Conservation (phyloP, 177 flowering plant species). For the Vitis hybrid region DNA sequence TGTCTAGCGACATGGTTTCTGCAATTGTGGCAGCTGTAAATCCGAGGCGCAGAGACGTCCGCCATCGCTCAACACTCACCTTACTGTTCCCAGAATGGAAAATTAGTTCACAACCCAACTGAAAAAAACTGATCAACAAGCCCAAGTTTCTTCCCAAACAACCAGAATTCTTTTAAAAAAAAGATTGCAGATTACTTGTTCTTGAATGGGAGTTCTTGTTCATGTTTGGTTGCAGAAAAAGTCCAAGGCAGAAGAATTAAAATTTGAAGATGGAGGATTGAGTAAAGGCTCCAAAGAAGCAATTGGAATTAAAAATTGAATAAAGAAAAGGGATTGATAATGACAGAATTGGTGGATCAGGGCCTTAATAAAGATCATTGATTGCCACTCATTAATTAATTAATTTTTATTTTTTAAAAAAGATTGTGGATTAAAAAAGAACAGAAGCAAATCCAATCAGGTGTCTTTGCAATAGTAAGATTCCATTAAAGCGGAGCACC, state of each 20-base stretch:
- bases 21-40: conserved; percentile 41
- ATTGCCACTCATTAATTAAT: no score
- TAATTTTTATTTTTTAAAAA: not conserved
- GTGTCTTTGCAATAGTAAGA: no score
- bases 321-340: conserved; percentile 8
- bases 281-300: conserved; percentile 21
- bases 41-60: conserved; percentile 25
- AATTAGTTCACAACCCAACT: not conserved
- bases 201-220: no score
- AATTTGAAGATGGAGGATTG: conserved; percentile 6
- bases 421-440: no score
- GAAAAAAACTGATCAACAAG: no score
- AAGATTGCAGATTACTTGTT: no score
- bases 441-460: no score
- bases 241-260: not conserved
- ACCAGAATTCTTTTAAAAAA: no score
- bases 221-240: conserved; percentile 1
- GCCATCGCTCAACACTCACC: conserved; percentile 19
- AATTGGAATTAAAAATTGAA: not conserved
- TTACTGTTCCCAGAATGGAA: not conserved
- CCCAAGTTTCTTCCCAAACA: no score
- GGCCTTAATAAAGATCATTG: not conserved
- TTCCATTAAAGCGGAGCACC: no score
- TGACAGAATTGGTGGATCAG: conserved; percentile 8
- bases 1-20: conserved; percentile 32